Base-by-base conservation (phyloP, 2,329 filamentous ascomycete species). In the Nigrospora sphaerica region DNA sequence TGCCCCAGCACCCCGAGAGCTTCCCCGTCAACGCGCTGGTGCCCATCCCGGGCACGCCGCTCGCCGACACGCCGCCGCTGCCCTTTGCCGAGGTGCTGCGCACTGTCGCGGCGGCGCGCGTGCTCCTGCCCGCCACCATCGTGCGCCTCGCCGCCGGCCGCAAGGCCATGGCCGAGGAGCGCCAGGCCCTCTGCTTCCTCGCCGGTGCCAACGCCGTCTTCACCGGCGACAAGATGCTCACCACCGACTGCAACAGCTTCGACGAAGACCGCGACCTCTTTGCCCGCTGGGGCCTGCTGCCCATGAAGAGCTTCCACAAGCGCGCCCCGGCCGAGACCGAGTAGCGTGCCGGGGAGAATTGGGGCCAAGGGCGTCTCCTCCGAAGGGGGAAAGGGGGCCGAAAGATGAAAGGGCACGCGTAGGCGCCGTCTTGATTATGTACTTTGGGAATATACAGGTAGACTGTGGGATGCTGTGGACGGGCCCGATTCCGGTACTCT, bases 211-310 rank as follows among this genome's bases (percentile, higher is more conserved):
- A 95, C 58, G 90, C 90, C n/a, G 85, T 95, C 32, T 95, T 95
- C 62, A 95, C 90, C 0, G 90, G 90, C 10, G 90, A 95, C 71
- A 95, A 92, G 75, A 95, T 95, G 90, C 65, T 95, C 67, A 95
- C 90, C 5, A 95, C 90, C 0, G 87, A 90, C 47, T 95, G 88
- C 62, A 91, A 88, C 55, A 88, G 88, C 31, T 95, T 88, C 87
- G 88, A 93, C 52, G 87, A 95, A 66, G 90, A 95, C 59, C 83
- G 80, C 52, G 81, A 72, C 37, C 88, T 95, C 81, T 95, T 95
- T 68, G 78, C 83, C 2, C 77, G 81, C 44, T 95, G 88, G 86
- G 90, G 90, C 0, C 69, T 93, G 48, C 75, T 80, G 59, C 86
- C 89, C 1, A 95, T 95, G 88, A 57, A 67, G 72, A 62, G 62